phyloP scores from a whole-genome alignment of 208 protist genomes.

The Leishmania gerbilli region DNA sequence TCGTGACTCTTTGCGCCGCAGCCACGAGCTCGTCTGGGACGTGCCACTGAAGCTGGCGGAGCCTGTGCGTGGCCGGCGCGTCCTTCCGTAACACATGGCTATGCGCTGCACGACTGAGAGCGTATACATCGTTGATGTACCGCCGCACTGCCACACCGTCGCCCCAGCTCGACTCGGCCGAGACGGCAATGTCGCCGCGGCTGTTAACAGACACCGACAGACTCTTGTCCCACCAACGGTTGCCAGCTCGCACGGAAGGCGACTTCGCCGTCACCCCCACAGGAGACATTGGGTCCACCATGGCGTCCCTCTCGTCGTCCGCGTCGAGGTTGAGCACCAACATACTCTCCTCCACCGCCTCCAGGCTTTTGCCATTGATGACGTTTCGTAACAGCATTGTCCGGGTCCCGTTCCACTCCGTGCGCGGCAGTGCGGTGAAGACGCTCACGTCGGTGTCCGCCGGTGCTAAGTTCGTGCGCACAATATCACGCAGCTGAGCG shows the following conservation, averaged over 20 bases:
- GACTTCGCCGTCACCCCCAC: slow-evolving; percentile 32
- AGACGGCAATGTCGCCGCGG: slow-evolving; percentile 57
- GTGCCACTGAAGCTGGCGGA: slow-evolving; percentile 57
- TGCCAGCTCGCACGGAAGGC: slow-evolving; percentile 38
- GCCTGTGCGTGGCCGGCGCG: slow-evolving; percentile 28
- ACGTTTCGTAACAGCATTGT: slow-evolving; percentile 53
- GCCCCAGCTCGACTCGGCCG: slow-evolving; percentile 83
- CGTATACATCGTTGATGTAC: slow-evolving; percentile 73
- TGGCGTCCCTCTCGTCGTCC: slow-evolving; percentile 39
- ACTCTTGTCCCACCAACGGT: slow-evolving; percentile 92
- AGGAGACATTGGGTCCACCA: slow-evolving; percentile 39
- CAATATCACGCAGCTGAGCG: slow-evolving; percentile 72
- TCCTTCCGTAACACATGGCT: slow-evolving; percentile 30
- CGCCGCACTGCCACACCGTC: slow-evolving; percentile 67
- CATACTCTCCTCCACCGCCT: slow-evolving; percentile 78
- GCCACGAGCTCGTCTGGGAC: slow-evolving; percentile 45
- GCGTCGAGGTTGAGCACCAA: slow-evolving; percentile 85
- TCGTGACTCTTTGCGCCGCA: slow-evolving; percentile 29
- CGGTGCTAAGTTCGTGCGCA: slow-evolving; percentile 35
- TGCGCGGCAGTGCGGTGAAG: slow-evolving; percentile 66
- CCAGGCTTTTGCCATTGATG: slow-evolving; percentile 61
- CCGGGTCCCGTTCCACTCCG: slow-evolving; percentile 68
- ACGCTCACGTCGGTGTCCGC: slow-evolving; percentile 54
- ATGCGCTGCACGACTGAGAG: slow-evolving; percentile 45
- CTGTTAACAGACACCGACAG: slow-evolving; percentile 69